Evolutionary conservation across 345 rosid genomes (phyloP).

Genomic region (Eucalyptus sp.): DNA sequence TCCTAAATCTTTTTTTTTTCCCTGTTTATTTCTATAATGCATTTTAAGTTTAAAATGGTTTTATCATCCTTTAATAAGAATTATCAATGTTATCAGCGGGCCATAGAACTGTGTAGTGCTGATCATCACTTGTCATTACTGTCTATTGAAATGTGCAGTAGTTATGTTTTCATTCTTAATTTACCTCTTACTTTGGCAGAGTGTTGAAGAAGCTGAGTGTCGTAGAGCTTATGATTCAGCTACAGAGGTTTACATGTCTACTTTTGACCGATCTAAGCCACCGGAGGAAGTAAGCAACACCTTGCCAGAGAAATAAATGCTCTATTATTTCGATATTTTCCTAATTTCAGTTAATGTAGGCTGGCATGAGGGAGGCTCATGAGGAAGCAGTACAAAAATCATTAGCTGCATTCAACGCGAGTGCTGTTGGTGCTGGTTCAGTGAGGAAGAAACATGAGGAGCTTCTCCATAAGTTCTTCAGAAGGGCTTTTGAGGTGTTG

Average conservation of each 20-base stretch:
- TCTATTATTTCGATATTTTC: not conserved
- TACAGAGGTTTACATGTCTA: conserved; percentile 49
- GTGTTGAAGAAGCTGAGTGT: conserved; percentile 98
- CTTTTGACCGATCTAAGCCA: conserved; percentile 62
- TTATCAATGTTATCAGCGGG: not conserved
- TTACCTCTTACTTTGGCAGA: conserved; percentile 23
- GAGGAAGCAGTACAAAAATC: conserved; percentile 81
- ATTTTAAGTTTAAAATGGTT: not conserved
- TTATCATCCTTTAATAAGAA: not conserved
- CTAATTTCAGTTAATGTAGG: conserved; percentile 36
- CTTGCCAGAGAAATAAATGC: not conserved
- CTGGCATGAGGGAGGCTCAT: conserved; percentile 72
- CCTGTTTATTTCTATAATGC: not conserved
- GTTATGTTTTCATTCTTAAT: not conserved
- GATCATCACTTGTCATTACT: not conserved
- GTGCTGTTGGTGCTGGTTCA: conserved; percentile 80
- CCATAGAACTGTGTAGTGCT: not conserved
- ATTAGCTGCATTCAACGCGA: conserved; percentile 47
- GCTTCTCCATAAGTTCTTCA: conserved; percentile 73
- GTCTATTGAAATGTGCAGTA: not conserved
- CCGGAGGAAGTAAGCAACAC: conserved; percentile 70
- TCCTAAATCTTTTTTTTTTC: not conserved
- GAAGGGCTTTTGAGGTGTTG: conserved; percentile 75
- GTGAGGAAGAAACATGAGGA: conserved; percentile 78
- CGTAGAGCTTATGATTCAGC: conserved; percentile 86